A percentile compares a stretch with the other conserved stretches of the same genome.
phyloP scores from a whole-genome alignment of 345 rosid genomes.

The Camelina hispida region DNA sequence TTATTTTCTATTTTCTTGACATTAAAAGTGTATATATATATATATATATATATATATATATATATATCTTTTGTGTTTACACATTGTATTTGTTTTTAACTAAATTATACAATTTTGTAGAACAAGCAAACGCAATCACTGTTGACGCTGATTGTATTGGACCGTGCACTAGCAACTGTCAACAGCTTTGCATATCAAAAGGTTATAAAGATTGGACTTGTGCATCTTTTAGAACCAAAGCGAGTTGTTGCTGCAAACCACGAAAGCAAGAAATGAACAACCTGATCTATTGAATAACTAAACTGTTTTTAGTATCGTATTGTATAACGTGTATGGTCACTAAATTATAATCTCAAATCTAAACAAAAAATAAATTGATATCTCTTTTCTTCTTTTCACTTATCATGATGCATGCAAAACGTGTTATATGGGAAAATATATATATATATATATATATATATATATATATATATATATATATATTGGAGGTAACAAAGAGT shows the following conservation, averaged over 20 bases:
- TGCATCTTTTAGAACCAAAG: neutral
- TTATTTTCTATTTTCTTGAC: neutral
- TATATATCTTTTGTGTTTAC: neutral
- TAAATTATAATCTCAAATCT: neutral
- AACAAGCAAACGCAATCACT: neutral
- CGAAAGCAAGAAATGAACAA: neutral
- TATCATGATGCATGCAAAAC: neutral
- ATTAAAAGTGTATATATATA: neutral
- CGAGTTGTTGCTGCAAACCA: conserved; percentile 23
- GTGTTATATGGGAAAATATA: neutral
- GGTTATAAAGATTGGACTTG: conserved; percentile 9
- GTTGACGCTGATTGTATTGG: conserved; percentile 6
- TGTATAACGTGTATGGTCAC: neutral
- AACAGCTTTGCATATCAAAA: neutral
- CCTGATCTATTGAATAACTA: neutral
- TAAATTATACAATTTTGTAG: neutral
- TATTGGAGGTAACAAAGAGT: too few species aligned
- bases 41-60: too few species aligned
- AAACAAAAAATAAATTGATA: neutral
- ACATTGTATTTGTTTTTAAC: neutral
- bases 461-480: too few species aligned
- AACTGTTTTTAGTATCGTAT: neutral
- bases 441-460: too few species aligned
- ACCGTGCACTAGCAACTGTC: neutral
- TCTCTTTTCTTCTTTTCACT: neutral